Percentiles rank a stretch among this genome's conserved stretches.
Conservation (phyloP, 2,329 filamentous ascomycete species). For the Colletotrichum acutatum region DNA sequence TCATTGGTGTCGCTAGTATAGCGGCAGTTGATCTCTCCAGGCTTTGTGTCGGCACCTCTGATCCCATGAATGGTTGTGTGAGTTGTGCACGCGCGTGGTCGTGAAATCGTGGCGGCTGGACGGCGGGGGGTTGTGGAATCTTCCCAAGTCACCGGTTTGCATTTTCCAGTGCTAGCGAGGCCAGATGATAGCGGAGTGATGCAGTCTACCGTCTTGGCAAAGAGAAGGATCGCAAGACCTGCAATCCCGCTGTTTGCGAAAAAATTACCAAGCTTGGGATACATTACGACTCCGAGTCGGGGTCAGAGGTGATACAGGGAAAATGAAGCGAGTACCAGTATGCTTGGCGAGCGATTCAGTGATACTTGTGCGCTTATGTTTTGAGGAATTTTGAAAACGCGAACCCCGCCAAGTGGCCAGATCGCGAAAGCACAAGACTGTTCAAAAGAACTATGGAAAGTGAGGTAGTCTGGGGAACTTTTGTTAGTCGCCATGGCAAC, state of each 20-base stretch:
- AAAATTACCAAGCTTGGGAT: not conserved
- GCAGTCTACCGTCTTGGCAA: not conserved
- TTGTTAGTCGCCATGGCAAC: not conserved
- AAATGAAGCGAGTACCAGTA: not conserved
- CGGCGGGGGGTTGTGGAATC: not conserved
- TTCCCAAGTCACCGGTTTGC: not conserved
- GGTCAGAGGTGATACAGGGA: not conserved
- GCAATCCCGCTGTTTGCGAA: not conserved
- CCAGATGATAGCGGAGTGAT: not conserved
- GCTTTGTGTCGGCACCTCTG: not conserved
- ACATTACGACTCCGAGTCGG: not conserved
- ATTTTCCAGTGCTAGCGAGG: not conserved
- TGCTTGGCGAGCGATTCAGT: not conserved
- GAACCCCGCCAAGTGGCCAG: not conserved
- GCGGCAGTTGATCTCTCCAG: not conserved
- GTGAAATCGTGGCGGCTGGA: not conserved
- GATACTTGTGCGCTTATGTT: not conserved
- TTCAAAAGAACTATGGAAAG: not conserved
- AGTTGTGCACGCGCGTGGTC: not conserved
- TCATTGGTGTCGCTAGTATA: not conserved
- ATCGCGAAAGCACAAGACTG: not conserved
- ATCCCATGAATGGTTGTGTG: not conserved
- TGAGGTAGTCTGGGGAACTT: too few relatives aligned
- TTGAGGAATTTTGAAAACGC: not conserved
- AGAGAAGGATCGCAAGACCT: not conserved